A percentile compares a stretch with the other conserved stretches of the same genome.
phyloP scores from a whole-genome alignment of 495 filamentous ascomycete genomes.

The Aspergillus nidulans region DNA sequence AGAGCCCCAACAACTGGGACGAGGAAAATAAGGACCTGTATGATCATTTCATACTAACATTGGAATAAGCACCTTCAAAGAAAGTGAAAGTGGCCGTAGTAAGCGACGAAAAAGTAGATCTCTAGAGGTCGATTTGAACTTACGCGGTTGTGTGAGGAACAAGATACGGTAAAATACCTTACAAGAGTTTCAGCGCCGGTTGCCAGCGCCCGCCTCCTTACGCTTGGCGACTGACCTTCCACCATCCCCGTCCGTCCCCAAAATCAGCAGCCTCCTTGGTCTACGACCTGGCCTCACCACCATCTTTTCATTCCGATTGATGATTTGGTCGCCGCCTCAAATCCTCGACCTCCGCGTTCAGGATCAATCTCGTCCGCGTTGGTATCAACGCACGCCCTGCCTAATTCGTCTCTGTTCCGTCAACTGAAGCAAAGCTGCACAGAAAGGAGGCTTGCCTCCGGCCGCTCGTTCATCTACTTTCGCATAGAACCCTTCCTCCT shows the following conservation, averaged over 20 bases:
- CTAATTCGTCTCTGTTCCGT: conserved; percentile 18
- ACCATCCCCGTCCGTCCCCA: conserved; percentile 36
- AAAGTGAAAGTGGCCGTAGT: no score
- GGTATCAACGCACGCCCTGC: conserved; percentile 24
- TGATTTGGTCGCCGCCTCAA: conserved; percentile 19
- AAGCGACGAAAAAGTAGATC: background rate
- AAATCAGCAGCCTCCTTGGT: conserved; percentile 21
- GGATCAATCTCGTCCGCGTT: conserved; percentile 29
- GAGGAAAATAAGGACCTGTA: background rate
- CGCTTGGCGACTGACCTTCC: conserved; percentile 35
- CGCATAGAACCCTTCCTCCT: conserved; percentile 7
- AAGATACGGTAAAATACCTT: conserved; percentile 1
- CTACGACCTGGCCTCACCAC: conserved; percentile 17
- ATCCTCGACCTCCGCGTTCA: conserved; percentile 23
- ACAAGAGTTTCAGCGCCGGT: conserved; percentile 9
- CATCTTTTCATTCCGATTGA: conserved; percentile 22
- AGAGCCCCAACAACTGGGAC: background rate
- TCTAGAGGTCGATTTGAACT: background rate
- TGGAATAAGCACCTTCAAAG: no score
- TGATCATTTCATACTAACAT: no score
- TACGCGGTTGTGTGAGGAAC: background rate
- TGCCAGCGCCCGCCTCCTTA: conserved; percentile 27
- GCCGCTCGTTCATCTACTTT: conserved; percentile 41
- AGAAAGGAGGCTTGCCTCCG: conserved; percentile 49
- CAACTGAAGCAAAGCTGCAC: conserved; percentile 33